A percentile compares a stretch with the other conserved stretches of the same genome.
Conservation (phyloP, 176 grass and related monocot genomes). For the Dendrocalamus sinicus region DNA sequence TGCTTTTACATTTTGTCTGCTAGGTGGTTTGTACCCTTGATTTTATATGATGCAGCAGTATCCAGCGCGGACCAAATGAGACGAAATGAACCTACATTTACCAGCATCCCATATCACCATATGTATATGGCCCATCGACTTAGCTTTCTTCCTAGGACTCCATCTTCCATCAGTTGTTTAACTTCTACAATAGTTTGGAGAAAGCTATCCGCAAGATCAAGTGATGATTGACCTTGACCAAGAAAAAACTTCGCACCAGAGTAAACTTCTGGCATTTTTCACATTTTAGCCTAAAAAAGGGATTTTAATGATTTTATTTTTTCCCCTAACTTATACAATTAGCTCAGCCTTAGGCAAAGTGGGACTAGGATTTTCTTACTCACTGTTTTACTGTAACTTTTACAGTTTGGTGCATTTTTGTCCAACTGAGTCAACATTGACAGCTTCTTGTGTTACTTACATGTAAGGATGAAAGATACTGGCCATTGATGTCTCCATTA, state of each 20-base stretch:
- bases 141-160: neutral
- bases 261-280: neutral
- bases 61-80: neutral
- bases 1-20: neutral
- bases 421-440: slow-evolving; percentile 45
- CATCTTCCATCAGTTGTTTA: neutral
- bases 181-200: neutral
- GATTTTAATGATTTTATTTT: neutral
- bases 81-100: neutral
- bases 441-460: slow-evolving; percentile 39
- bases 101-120: too few relatives aligned
- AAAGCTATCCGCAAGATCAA: neutral
- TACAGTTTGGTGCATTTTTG: slow-evolving; percentile 42
- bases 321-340: neutral
- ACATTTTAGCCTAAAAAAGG: neutral
- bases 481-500: slow-evolving; percentile 90
- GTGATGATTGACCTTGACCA: neutral
- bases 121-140: neutral
- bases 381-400: slow-evolving; percentile 20
- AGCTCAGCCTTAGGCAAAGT: neutral
- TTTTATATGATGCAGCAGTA: neutral
- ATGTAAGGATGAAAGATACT: slow-evolving; percentile 86
- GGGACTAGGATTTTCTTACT: neutral
- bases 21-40: neutral
- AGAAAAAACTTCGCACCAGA: neutral